Percentiles rank a stretch among this genome's conserved stretches.
Conservation (phyloP, 1,284 basidiomycete genomes). For the Quambalaria eucalypti region DNA sequence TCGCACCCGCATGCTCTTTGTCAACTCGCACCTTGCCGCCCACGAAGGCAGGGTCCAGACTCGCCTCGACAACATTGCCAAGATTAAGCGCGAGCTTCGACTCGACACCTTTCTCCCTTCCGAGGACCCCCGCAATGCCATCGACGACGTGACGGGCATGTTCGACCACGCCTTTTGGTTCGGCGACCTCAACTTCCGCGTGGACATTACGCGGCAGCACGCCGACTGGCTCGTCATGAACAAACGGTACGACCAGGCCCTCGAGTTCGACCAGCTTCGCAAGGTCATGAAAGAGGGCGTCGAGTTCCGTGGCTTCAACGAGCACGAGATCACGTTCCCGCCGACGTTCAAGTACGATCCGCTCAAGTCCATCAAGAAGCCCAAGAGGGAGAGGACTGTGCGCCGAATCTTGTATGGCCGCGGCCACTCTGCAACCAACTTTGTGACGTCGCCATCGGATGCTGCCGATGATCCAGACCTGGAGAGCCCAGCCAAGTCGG, state of each 20-base stretch:
- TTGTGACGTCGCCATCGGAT: not conserved
- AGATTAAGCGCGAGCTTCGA: conserved; percentile 53
- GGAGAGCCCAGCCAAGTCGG: not conserved
- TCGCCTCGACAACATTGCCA: conserved; percentile 46
- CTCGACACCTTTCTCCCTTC: conserved; percentile 55
- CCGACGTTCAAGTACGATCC: conserved; percentile 75
- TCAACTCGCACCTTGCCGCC: conserved; percentile 73
- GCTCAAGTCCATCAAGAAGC: conserved; percentile 48
- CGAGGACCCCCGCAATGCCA: conserved; percentile 53
- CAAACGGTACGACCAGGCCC: conserved; percentile 49
- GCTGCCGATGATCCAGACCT: not conserved
- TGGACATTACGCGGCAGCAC: conserved; percentile 52
- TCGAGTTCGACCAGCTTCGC: conserved; percentile 66
- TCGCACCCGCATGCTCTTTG: conserved; percentile 65
- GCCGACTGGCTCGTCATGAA: conserved; percentile 54
- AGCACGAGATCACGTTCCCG: conserved; percentile 35
- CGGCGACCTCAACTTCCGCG: conserved; percentile 59
- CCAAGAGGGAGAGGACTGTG: conserved; percentile 29
- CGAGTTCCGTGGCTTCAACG: conserved; percentile 59
- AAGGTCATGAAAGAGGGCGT: conserved; percentile 57
- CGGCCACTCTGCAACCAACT: not conserved
- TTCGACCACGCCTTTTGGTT: conserved; percentile 75
- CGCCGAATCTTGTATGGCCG: conserved; percentile 1
- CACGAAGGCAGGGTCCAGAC: conserved; percentile 40
- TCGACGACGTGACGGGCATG: conserved; percentile 63